These are phyloP conservation scores for Spiromyces aspiralis DNA, from an alignment of 371 early-diverging fungal species.

Conservation along the genomic window DNA sequence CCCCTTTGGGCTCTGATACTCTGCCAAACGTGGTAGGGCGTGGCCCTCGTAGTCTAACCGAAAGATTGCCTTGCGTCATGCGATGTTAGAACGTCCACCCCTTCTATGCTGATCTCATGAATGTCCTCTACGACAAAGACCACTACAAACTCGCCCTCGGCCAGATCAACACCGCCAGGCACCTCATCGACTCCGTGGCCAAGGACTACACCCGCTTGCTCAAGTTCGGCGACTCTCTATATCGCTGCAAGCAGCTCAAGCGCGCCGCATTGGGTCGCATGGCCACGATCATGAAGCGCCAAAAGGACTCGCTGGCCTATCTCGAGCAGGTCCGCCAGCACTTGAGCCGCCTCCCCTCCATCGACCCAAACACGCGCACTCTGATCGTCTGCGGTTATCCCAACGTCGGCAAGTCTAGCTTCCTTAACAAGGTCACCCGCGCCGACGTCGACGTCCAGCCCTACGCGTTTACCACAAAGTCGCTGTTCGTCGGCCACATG, in stretches of 20 bases:
- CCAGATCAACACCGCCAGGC: slow-evolving; percentile 96
- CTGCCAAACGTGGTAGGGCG: no score
- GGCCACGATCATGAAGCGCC: slow-evolving; percentile 99
- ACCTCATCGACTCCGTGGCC: slow-evolving; percentile 89
- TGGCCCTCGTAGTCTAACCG: no score
- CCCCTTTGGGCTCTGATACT: no score
- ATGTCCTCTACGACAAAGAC: slow-evolving; percentile 99
- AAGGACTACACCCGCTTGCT: slow-evolving; percentile 97
- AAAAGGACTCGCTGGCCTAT: slow-evolving; percentile 95
- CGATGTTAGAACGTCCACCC: slow-evolving; percentile 85
- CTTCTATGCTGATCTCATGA: slow-evolving; percentile 99
- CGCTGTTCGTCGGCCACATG: slow-evolving; percentile 99
- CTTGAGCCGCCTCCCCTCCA: slow-evolving; percentile 91
- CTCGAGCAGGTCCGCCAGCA: slow-evolving; percentile 99
- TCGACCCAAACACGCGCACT: slow-evolving; percentile 98
- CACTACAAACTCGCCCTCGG: slow-evolving; percentile 99
- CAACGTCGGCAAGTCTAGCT: slow-evolving; percentile 99
- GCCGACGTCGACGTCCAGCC: slow-evolving; percentile 99
- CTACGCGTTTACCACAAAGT: slow-evolving; percentile 99
- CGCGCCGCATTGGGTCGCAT: slow-evolving; percentile 97
- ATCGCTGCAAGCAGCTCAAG: slow-evolving; percentile 99
- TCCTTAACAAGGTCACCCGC: slow-evolving; percentile 99
- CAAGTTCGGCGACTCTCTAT: slow-evolving; percentile 99
- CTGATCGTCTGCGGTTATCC: slow-evolving; percentile 99
- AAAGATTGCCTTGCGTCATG: not conserved